phyloP scores from a whole-genome alignment of 352 stramenopile genomes.

The Phytophthora citricola region DNA sequence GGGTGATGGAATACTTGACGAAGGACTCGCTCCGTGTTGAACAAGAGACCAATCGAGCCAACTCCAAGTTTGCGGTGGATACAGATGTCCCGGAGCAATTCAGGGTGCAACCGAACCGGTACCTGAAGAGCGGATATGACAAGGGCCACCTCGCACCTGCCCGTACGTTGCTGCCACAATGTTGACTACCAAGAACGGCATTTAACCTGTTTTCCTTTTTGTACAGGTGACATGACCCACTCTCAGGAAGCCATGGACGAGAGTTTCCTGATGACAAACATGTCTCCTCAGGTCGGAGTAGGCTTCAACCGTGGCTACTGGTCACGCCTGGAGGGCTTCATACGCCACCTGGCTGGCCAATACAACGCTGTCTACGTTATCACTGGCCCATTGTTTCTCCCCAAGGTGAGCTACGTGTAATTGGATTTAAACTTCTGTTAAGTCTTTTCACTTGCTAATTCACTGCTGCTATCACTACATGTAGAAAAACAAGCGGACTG shows the following conservation, averaged over 20 bases:
- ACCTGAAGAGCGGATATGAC: slow-evolving; percentile 93
- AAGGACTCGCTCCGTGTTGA: slow-evolving; percentile 66
- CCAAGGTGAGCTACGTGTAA: slow-evolving; percentile 49
- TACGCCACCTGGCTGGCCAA: slow-evolving; percentile 79
- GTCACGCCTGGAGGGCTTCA: slow-evolving; percentile 87
- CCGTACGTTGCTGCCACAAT: slow-evolving; percentile 36
- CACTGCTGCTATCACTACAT: neutral
- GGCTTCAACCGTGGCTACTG: slow-evolving; percentile 92
- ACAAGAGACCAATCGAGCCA: slow-evolving; percentile 81
- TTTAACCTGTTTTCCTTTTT: neutral
- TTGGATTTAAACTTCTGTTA: neutral
- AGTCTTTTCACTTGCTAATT: neutral
- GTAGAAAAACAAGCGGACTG: slow-evolving; percentile 72
- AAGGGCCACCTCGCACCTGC: slow-evolving; percentile 94
- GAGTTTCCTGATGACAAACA: slow-evolving; percentile 97
- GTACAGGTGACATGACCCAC: slow-evolving; percentile 84
- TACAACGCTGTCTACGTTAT: slow-evolving; percentile 91
- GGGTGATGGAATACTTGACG: slow-evolving; percentile 88
- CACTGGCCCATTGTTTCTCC: slow-evolving; percentile 94
- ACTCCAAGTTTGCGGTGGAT: slow-evolving; percentile 91
- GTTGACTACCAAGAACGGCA: neutral
- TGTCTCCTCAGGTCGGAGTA: slow-evolving; percentile 91
- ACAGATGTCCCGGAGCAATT: slow-evolving; percentile 71
- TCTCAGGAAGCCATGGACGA: slow-evolving; percentile 90
- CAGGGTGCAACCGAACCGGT: slow-evolving; percentile 89